phyloP scores from a whole-genome alignment of 805 yeast species.

The Pichia heedii region DNA sequence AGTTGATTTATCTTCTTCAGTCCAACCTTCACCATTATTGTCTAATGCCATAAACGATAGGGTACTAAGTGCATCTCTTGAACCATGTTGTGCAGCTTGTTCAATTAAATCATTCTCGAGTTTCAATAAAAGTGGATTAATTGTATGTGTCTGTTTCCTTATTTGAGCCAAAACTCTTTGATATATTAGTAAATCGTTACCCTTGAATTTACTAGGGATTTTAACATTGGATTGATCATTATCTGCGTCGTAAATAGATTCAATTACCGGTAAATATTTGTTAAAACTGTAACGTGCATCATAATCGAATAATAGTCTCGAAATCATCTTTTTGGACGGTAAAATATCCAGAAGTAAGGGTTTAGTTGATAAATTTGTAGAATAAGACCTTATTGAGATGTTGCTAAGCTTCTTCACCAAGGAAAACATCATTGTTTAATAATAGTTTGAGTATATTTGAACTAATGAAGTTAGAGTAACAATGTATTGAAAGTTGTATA shows the following conservation, averaged over 20 bases:
- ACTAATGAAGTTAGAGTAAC: too few relatives aligned
- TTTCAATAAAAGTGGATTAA: conserved; percentile 45
- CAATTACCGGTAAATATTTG: conserved; percentile 46
- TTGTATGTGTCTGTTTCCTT: conserved; percentile 50
- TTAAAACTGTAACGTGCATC: conserved; percentile 48
- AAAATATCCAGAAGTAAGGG: conserved; percentile 39
- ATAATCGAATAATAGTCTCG: conserved; percentile 55
- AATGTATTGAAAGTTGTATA: too few relatives aligned
- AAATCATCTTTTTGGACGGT: conserved; percentile 51
- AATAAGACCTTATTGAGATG: not conserved
- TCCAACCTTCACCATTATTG: conserved; percentile 19
- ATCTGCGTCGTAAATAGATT: conserved; percentile 36
- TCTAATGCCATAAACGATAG: conserved; percentile 59
- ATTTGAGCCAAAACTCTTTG: conserved; percentile 58
- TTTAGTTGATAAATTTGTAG: conserved; percentile 11
- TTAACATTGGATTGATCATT: conserved; percentile 1
- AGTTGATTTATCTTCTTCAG: conserved; percentile 47
- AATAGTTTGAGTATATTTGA: too few relatives aligned
- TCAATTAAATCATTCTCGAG: conserved; percentile 72
- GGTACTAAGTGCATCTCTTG: conserved; percentile 69
- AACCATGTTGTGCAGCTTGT: conserved; percentile 74
- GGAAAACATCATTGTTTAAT: not conserved
- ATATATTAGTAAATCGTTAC: conserved; percentile 57
- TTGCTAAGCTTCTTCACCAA: not conserved
- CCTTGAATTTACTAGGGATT: conserved; percentile 29